Evolutionary conservation across 306 rosid species (phyloP).

Genomic region (Sindora glabra): DNA sequence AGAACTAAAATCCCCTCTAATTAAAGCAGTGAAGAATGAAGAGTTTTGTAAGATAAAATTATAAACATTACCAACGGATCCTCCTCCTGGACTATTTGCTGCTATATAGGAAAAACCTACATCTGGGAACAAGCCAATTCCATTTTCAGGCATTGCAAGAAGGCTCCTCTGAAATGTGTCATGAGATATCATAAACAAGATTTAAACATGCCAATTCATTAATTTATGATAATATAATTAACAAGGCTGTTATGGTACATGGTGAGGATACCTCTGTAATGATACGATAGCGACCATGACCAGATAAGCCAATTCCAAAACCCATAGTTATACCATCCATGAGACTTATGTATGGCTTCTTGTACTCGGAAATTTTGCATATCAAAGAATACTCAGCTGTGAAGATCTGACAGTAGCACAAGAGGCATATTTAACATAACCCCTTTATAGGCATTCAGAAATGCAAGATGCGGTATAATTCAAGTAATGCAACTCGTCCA

Average conservation of each 20-base stretch:
- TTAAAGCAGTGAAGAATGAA: slow-evolving; percentile 1
- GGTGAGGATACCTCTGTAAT: slow-evolving; percentile 68
- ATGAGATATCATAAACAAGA: slow-evolving; percentile 4
- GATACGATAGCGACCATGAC: slow-evolving; percentile 86
- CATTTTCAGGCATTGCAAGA: slow-evolving; percentile 99
- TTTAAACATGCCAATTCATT: slow-evolving; percentile 4
- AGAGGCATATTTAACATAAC: slow-evolving; percentile 1
- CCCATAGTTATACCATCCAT: slow-evolving; percentile 99
- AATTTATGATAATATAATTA: neutral
- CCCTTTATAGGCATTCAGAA: slow-evolving; percentile 6
- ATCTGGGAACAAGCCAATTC: slow-evolving; percentile 94
- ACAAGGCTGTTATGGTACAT: slow-evolving; percentile 7
- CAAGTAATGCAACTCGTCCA: neutral
- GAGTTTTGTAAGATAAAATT: neutral
- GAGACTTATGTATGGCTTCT: slow-evolving; percentile 82
- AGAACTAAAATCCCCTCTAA: slow-evolving; percentile 8
- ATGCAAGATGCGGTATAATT: slow-evolving; percentile 8
- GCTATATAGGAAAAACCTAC: slow-evolving; percentile 94
- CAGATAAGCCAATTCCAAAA: slow-evolving; percentile 93
- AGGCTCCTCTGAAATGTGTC: slow-evolving; percentile 62
- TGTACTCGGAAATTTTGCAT: slow-evolving; percentile 82
- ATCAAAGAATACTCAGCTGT: slow-evolving; percentile 89
- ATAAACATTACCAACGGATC: slow-evolving; percentile 70
- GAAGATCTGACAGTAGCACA: slow-evolving; percentile 61
- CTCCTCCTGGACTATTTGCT: slow-evolving; percentile 92